These are phyloP conservation scores for Gryganskiella cystojenkinii DNA, from an alignment of 192 early-diverging fungal species.

Conservation along the genomic window DNA sequence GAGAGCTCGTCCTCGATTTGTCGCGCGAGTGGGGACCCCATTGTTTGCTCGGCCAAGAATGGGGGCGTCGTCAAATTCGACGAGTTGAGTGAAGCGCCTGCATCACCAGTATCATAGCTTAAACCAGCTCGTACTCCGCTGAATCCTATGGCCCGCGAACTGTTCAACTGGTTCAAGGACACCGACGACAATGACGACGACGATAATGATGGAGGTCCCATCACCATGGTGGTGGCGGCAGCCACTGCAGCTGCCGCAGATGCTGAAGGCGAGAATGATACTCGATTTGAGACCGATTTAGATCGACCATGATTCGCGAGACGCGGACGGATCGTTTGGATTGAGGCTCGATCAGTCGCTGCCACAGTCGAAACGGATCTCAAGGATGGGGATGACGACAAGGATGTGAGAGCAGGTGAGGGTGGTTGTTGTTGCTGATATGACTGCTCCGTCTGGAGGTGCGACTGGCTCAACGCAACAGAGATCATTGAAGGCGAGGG, in stretches of 20 bases:
- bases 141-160: no score
- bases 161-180: no score
- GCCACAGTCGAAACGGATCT: neutral
- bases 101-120: no score
- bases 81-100: no score
- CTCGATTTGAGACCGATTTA: constrained; percentile 40
- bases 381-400: no score
- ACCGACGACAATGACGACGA: constrained; percentile 18
- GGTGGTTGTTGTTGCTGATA: neutral
- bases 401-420: no score
- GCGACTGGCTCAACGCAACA: constrained; percentile 1
- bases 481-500: constrained; percentile 12
- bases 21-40: constrained; percentile 36
- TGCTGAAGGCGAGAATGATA: constrained; percentile 31
- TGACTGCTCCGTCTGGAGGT: neutral
- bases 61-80: constrained; percentile 3
- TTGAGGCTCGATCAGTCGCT: constrained; percentile 9
- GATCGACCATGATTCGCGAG: constrained; percentile 46
- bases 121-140: no score
- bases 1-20: constrained; percentile 38
- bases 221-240: no score
- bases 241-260: no score
- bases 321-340: constrained; percentile 21
- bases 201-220: constrained; percentile 8
- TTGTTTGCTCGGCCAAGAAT: constrained; percentile 32